phyloP scores from a whole-genome alignment of 176 grass and related monocot genomes.

The Bromus sterilis region DNA sequence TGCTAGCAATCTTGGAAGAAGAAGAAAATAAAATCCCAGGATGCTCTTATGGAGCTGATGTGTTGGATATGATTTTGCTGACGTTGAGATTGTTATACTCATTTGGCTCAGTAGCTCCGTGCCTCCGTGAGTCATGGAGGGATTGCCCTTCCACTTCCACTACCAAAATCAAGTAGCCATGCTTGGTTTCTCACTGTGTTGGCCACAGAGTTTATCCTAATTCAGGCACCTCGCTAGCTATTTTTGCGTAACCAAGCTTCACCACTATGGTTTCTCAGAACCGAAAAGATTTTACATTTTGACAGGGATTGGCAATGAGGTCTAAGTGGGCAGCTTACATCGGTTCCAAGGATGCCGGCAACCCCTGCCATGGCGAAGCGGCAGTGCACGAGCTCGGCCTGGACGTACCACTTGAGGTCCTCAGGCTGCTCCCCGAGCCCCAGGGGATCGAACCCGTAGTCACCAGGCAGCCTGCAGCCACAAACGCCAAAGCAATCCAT shows the following conservation, averaged over 20 bases:
- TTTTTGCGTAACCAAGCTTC: background rate
- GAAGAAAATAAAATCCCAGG: background rate
- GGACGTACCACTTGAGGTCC: conserved; percentile 73
- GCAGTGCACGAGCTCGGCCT: conserved; percentile 91
- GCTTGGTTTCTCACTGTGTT: background rate
- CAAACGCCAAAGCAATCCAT: background rate
- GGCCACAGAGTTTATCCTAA: background rate
- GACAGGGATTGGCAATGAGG: background rate
- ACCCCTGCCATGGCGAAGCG: conserved; percentile 72
- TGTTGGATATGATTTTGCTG: background rate
- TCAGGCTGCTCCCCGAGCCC: conserved; percentile 68
- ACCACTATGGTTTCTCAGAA: background rate
- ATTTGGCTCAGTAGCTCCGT: background rate
- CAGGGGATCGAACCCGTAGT: conserved; percentile 84
- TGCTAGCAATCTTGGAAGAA: background rate
- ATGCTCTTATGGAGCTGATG: background rate
- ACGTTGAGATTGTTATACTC: background rate
- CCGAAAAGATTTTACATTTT: background rate
- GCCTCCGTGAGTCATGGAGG: no score
- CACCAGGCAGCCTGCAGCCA: conserved; percentile 50
- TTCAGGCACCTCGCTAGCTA: background rate
- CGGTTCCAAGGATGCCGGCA: conserved; percentile 45
- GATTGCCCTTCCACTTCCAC: no score
- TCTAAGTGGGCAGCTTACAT: conserved; percentile 14
- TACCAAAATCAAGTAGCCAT: background rate